Evolutionary conservation across 495 filamentous ascomycete species (phyloP).

Genomic region (Penicillium daleae): DNA sequence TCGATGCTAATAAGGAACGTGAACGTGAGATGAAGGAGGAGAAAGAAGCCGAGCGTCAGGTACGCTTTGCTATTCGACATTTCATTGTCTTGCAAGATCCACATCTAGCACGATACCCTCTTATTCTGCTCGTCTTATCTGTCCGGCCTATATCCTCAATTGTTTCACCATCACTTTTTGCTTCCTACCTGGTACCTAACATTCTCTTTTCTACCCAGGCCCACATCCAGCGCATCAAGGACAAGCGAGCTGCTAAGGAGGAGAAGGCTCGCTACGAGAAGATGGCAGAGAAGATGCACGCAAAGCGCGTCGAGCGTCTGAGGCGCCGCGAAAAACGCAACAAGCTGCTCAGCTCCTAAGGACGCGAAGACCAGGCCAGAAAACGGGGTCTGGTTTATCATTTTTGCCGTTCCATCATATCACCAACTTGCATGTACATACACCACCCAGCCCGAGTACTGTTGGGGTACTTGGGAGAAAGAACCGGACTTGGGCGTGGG

Average conservation of each 20-base stretch:
- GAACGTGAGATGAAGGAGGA: slow-evolving; percentile 96
- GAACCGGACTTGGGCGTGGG: slow-evolving; percentile 6
- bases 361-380: slow-evolving; percentile 8
- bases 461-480: slow-evolving; percentile 8
- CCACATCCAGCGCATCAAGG: slow-evolving; percentile 76
- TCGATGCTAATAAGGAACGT: slow-evolving; percentile 77
- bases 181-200: neutral
- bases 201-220: slow-evolving; percentile 48
- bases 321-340: slow-evolving; percentile 97
- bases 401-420: neutral
- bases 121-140: neutral
- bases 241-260: slow-evolving; percentile 81
- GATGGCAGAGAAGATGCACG: slow-evolving; percentile 97
- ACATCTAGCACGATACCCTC: neutral
- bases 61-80: slow-evolving; percentile 40
- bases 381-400: neutral
- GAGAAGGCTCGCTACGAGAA: slow-evolving; percentile 93
- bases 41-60: slow-evolving; percentile 85
- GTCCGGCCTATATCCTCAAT: no score
- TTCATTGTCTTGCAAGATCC: neutral
- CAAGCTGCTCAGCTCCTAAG: slow-evolving; percentile 89
- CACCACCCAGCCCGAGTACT: slow-evolving; percentile 9
- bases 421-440: slow-evolving; percentile 22
- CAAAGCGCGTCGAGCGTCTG: slow-evolving; percentile 87
- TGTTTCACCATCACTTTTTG: neutral